These are phyloP conservation scores for Candida ficus DNA, from an alignment of 805 yeast genomes.

Conservation along the genomic window DNA sequence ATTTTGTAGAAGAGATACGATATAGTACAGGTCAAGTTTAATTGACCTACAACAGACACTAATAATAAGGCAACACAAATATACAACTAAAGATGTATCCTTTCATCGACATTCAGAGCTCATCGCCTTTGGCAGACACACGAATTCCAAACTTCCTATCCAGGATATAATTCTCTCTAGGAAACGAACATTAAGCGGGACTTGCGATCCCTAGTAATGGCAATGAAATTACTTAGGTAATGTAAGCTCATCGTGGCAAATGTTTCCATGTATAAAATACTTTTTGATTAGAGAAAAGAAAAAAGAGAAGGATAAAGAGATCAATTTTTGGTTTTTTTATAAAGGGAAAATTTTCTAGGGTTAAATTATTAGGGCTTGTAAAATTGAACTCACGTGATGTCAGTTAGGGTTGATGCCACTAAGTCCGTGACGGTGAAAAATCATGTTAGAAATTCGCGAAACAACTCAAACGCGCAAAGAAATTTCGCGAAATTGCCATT, in stretches of 20 bases:
- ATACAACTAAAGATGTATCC: constrained; percentile 20
- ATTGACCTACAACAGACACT: too few relatives aligned
- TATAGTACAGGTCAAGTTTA: too few relatives aligned
- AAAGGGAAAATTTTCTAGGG: constrained; percentile 10
- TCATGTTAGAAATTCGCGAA: constrained; percentile 1
- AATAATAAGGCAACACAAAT: not conserved
- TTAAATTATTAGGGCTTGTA: not conserved
- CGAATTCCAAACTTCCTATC: constrained; percentile 30
- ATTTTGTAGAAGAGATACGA: not conserved
- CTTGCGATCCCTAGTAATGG: constrained; percentile 26
- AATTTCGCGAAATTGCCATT: constrained; percentile 5
- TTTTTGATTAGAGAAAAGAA: constrained; percentile 27
- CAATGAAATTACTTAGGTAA: constrained; percentile 27
- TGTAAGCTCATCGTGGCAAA: constrained; percentile 29
- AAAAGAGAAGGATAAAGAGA: constrained; percentile 5
- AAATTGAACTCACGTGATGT: constrained; percentile 9
- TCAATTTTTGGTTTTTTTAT: not conserved
- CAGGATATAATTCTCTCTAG: constrained; percentile 25
- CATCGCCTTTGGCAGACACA: constrained; percentile 17
- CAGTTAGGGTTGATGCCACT: constrained; percentile 3
- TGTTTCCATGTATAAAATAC: constrained; percentile 25
- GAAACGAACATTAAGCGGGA: constrained; percentile 26
- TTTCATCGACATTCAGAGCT: constrained; percentile 28
- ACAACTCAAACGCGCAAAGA: not conserved
- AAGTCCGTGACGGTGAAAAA: constrained; percentile 18